Conservation (phyloP, 2,329 filamentous ascomycete genomes). For the Verticillium dahliae region DNA sequence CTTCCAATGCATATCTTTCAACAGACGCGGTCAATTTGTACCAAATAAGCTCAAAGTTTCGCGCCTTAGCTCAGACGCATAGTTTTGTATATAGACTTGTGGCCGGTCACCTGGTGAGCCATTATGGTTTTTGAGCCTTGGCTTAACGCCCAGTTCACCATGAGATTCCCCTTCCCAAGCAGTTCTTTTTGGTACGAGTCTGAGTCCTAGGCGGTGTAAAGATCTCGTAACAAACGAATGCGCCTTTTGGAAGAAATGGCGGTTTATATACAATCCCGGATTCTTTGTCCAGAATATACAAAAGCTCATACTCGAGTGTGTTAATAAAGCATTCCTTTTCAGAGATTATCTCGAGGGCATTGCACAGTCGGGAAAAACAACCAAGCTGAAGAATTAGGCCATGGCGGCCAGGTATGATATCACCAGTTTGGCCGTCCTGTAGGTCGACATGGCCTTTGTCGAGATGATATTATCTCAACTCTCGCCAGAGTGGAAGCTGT, state of each 20-base stretch:
- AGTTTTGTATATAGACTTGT: constrained; percentile 18
- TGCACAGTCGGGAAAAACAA: not conserved
- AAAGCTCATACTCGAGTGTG: constrained; percentile 24
- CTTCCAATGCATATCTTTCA: not conserved
- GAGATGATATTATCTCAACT: not conserved
- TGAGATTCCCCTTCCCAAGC: constrained; percentile 12
- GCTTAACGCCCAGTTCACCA: constrained; percentile 15
- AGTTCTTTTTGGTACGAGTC: constrained; percentile 19
- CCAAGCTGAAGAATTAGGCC: constrained; percentile 24
- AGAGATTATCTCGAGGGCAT: not conserved
- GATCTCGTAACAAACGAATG: constrained; percentile 26
- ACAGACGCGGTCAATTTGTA: not conserved
- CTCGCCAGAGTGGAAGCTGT: not conserved
- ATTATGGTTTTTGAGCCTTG: constrained; percentile 13
- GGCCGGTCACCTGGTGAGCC: constrained; percentile 16
- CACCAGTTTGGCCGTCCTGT: constrained; percentile 27
- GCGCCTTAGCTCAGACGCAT: not conserved
- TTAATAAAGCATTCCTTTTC: constrained; percentile 31
- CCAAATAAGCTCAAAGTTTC: not conserved
- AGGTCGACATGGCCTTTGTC: not conserved
- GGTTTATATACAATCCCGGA: constrained; percentile 24
- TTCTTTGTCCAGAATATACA: constrained; percentile 30
- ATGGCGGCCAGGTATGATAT: constrained; percentile 33
- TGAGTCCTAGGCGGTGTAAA: constrained; percentile 20
- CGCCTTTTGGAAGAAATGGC: constrained; percentile 20